Percentiles rank a stretch among this genome's conserved stretches.
These are phyloP conservation scores for Fusarium paranaense DNA, from an alignment of 2,329 filamentous ascomycete genomes.

Conservation along the genomic window DNA sequence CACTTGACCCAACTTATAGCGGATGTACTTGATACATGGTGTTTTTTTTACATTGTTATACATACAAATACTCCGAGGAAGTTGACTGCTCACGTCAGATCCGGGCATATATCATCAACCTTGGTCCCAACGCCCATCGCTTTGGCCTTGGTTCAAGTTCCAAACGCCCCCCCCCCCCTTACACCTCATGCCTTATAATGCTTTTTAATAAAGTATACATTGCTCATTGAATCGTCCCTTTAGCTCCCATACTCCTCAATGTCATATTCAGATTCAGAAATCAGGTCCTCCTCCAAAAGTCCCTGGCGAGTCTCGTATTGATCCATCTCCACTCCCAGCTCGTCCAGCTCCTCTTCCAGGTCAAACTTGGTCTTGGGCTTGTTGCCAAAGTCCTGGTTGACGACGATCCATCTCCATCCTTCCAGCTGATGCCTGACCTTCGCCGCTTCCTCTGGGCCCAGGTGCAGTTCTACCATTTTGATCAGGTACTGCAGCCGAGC, in stretches of 20 bases:
- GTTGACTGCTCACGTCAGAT: not conserved
- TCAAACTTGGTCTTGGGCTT: not conserved
- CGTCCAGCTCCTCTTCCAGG: not conserved
- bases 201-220: not conserved
- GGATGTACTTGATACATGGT: not conserved
- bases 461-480: slow-evolving; percentile 41
- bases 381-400: not conserved
- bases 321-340: not conserved
- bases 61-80: not conserved
- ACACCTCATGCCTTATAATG: not conserved
- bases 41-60: not conserved
- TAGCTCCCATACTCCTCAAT: not conserved
- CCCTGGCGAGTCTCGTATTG: not conserved
- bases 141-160: not conserved
- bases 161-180: not conserved
- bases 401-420: slow-evolving; percentile 40
- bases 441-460: slow-evolving; percentile 38
- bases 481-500: slow-evolving; percentile 48
- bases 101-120: not conserved
- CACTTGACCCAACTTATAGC: not conserved
- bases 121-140: not conserved
- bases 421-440: slow-evolving; percentile 23
- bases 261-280: not conserved
- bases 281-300: not conserved
- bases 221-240: not conserved